Evolutionary conservation across 352 stramenopile genomes (phyloP), one percentile per base, ranked within the genome.

Genomic region (Globisporangium sylvaticum): DNA sequence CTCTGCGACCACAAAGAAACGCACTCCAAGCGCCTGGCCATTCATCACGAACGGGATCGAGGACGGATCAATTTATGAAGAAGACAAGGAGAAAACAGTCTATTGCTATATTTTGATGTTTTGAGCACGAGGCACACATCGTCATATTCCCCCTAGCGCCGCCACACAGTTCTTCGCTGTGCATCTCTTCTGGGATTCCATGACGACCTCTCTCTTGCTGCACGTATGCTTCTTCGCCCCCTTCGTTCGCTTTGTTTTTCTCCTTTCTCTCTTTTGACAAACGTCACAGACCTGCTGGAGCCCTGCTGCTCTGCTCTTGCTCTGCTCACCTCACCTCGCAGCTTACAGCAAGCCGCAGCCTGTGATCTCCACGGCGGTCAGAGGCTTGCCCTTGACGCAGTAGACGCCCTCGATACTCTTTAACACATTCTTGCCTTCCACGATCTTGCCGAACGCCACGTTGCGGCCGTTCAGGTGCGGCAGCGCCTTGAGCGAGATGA

Each of bases 401-500:
- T 91, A 95, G 27, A 95, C 86, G 58, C 70, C 63, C 73, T 96
- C 80, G 64, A 94, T 92, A 78, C 46, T 89, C 75, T 91, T 91
- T 69, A 96, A 76, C 72, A 94, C 84, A 74, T 76, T 81, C 74
- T 90, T 81, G 60, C 88, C 88, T 39, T 93, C 86, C 39, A 96
- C 84, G 58, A 96, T 71, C 74, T 96, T 96, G 71, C 88, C 88
- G 58, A 96, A 96, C 22, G 87, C 88, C 37, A 94, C 88, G 67
- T 96, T 93, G 72, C 87, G 86, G 67, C 88, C 88, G 72, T 96
- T 94, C 55, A 96, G 74, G 73, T 96, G 88, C 31, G 88, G 86
- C 69, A 92, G 72, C 65, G 86, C 79, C 72, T 85, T 74, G 50
- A 94, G 77, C 65, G 87, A 98, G 70, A 99, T 99, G 79, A 99